Percentiles rank a stretch among this genome's conserved stretches.
phyloP scores from a whole-genome alignment of 2,329 filamentous ascomycete species.

The Aspergillus sp. region DNA sequence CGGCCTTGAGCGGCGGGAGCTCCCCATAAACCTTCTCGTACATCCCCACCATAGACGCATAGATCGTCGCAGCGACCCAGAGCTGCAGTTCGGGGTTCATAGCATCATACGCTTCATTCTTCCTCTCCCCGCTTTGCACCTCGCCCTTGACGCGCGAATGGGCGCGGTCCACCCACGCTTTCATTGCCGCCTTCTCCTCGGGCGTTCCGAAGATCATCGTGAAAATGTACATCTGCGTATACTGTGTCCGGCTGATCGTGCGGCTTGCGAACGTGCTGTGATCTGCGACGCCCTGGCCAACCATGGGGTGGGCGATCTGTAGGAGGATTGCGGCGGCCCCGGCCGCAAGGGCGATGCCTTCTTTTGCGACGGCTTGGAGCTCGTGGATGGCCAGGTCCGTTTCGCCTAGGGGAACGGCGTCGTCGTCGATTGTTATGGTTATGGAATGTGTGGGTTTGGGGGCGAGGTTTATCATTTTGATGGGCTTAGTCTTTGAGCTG shows the following conservation, averaged over 20 bases:
- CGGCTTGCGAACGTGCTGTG: slow-evolving; percentile 45
- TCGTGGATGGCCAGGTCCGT: background rate
- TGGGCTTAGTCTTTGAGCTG: background rate
- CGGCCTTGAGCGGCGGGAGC: slow-evolving; percentile 5
- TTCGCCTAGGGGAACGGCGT: background rate
- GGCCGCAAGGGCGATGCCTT: slow-evolving; percentile 41
- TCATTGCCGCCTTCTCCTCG: slow-evolving; percentile 36
- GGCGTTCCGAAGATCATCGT: slow-evolving; percentile 43
- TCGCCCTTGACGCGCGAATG: slow-evolving; percentile 39
- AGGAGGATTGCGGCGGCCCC: slow-evolving; percentile 44
- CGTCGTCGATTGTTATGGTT: slow-evolving; percentile 1
- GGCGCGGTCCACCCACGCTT: slow-evolving; percentile 39
- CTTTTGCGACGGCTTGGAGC: slow-evolving; percentile 37
- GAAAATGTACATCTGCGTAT: slow-evolving; percentile 46
- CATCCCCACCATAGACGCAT: slow-evolving; percentile 2
- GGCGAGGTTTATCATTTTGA: background rate
- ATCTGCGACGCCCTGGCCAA: slow-evolving; percentile 42
- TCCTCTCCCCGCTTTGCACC: background rate
- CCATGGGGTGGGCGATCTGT: slow-evolving; percentile 46
- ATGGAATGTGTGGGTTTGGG: slow-evolving; percentile 12
- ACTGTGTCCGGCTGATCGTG: slow-evolving; percentile 40
- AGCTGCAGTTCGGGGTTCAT: slow-evolving; percentile 45
- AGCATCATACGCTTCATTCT: slow-evolving; percentile 34
- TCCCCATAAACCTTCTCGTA: slow-evolving; percentile 8
- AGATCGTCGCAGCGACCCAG: slow-evolving; percentile 44